A percentile compares a stretch with the other conserved stretches of the same genome.
These are phyloP conservation scores for Clarireedia hainanense DNA, from an alignment of 2,329 filamentous ascomycete species.

Conservation along the genomic window DNA sequence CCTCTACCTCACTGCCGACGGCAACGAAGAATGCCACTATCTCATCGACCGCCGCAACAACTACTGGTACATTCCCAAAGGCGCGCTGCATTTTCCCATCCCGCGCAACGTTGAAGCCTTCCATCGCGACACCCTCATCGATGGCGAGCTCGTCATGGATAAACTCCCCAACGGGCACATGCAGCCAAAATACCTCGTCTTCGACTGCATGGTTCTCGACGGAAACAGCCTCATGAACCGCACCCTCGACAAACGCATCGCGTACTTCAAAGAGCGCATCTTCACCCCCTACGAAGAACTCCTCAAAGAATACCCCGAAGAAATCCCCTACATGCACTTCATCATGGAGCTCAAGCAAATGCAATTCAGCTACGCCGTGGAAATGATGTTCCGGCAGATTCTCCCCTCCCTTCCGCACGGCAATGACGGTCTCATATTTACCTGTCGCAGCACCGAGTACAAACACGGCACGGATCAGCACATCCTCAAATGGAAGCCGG, in stretches of 20 bases:
- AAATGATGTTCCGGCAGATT: constrained; percentile 85
- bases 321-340: constrained; percentile 67
- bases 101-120: constrained; percentile 57
- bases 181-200: constrained; percentile 80
- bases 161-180: constrained; percentile 56
- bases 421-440: constrained; percentile 96
- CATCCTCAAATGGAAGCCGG: constrained; percentile 97
- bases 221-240: constrained; percentile 66
- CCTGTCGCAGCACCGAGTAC: constrained; percentile 82
- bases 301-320: constrained; percentile 58
- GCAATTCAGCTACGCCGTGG: constrained; percentile 79
- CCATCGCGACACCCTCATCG: constrained; percentile 75
- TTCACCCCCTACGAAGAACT: constrained; percentile 62
- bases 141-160: constrained; percentile 90
- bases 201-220: constrained; percentile 84
- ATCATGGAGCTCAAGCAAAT: constrained; percentile 81
- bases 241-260: constrained; percentile 80
- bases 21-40: constrained; percentile 68
- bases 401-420: constrained; percentile 81
- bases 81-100: constrained; percentile 71
- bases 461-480: constrained; percentile 84
- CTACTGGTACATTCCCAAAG: constrained; percentile 73
- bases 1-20: constrained; percentile 73
- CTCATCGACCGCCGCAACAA: constrained; percentile 97
- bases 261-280: constrained; percentile 73